A percentile compares a stretch with the other conserved stretches of the same genome.
These are phyloP conservation scores for Cystobasidiopsis lactophilus DNA, from an alignment of 768 basidiomycete species.

Conservation along the genomic window DNA sequence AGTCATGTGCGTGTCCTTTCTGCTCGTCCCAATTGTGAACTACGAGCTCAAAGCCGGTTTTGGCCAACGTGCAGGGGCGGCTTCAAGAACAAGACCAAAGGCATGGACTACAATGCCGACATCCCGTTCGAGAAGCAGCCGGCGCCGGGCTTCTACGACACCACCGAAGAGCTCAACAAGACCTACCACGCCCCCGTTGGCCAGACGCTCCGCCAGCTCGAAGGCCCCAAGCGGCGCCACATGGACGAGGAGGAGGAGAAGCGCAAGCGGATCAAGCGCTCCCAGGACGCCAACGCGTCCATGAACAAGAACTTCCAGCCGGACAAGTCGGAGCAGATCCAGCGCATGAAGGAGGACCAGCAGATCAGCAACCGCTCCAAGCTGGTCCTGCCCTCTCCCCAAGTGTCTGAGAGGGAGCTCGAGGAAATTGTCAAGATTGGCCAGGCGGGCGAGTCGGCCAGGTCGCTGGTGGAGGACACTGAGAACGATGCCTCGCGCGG, in stretches of 20 bases:
- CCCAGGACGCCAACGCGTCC: constrained; percentile 35
- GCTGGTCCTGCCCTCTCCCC: constrained; percentile 61
- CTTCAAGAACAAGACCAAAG: constrained; percentile 80
- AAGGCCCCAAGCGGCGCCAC: constrained; percentile 79
- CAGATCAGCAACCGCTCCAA: constrained; percentile 72
- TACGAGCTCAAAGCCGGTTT: background rate
- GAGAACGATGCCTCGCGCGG: constrained; percentile 52
- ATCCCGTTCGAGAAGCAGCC: constrained; percentile 97
- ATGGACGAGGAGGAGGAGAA: constrained; percentile 85
- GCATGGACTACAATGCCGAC: constrained; percentile 99
- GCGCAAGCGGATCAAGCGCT: constrained; percentile 65
- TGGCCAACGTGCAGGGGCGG: constrained; percentile 24
- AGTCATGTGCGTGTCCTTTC: constrained; percentile 61
- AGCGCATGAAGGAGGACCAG: constrained; percentile 91
- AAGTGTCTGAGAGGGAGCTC: constrained; percentile 80
- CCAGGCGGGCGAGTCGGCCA: constrained; percentile 67
- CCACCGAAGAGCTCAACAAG: constrained; percentile 74
- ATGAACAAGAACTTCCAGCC: constrained; percentile 77
- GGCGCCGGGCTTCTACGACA: constrained; percentile 90
- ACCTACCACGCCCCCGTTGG: constrained; percentile 44
- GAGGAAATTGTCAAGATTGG: constrained; percentile 99
- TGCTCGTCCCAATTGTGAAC: too few relatives aligned
- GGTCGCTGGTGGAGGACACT: constrained; percentile 59
- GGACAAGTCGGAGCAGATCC: constrained; percentile 81
- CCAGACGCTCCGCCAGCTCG: constrained; percentile 18